Evolutionary conservation across 2,329 filamentous ascomycete genomes (phyloP), one percentile per base, ranked within the genome.

Genomic region (Chaetomium globosum): DNA sequence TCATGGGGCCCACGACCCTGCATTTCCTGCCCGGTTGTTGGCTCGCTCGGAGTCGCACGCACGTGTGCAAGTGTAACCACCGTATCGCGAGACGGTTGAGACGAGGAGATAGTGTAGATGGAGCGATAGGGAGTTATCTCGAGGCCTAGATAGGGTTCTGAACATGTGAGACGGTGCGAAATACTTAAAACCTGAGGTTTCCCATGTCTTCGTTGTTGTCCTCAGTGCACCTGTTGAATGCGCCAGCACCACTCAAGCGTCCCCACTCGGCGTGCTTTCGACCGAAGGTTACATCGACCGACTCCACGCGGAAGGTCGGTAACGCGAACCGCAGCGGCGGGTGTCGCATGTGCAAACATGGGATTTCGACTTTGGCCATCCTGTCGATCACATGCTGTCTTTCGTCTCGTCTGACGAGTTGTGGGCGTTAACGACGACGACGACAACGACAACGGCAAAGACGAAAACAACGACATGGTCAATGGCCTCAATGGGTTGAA

Each of bases 261-360:
- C 60, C 31, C 60, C 60, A 51, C 53, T 51, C 60, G 54, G 33
- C n/a, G 36, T 30, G 49, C 33, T 54, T 53, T 58, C 48, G 19
- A 33, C 36, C 49, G 46, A 54, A 19, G 13, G 61, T 58, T 58
- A 53, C 61, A 48, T 59, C 36, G 31, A 31, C 36, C 36, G 30
- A 48, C 55, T 28, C 61, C 53, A 10, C 43, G 21, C 33, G 43
- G 26, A 46, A 36, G 8, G 5, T 21, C 26, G 31, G 48, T 21
- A 49, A 55, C n/a, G 26, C 46, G 23, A 48, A 43, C 52, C 43
- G 28, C 52, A 46, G n/a, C 19, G 28, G n/a, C 53, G 31, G 48
- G 8, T 49, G 43, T 55, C 28, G 30, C 60, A 36, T 51, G 53
- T 19, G 13, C 28, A 21, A 23, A 49, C 60, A 56, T 39, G 53